phyloP scores from a whole-genome alignment of 495 filamentous ascomycete species.

The Amphirosellinia nigrospora region DNA sequence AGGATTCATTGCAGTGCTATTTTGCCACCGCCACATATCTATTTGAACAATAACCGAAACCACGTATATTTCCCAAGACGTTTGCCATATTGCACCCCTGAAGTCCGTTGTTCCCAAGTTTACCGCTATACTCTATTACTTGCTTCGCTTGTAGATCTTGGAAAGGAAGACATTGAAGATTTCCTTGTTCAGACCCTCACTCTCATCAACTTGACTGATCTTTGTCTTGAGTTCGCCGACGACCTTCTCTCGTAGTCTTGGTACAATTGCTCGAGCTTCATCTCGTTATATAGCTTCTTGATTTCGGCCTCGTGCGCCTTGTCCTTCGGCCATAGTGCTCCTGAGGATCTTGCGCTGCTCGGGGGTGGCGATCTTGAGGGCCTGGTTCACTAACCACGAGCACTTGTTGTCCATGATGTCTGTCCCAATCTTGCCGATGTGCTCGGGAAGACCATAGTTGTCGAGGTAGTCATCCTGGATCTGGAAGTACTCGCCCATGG shows the following conservation, averaged over 20 bases:
- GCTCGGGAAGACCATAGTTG: slow-evolving; percentile 87
- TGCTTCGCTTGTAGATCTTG: slow-evolving; percentile 98
- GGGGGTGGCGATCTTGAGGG: slow-evolving; percentile 73
- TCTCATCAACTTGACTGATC: slow-evolving; percentile 83
- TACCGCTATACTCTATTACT: slow-evolving; percentile 55
- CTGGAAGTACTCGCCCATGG: slow-evolving; percentile 99
- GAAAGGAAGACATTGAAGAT: slow-evolving; percentile 88
- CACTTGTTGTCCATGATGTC: slow-evolving; percentile 99
- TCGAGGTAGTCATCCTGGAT: slow-evolving; percentile 99
- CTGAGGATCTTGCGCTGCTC: slow-evolving; percentile 82
- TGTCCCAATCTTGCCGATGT: slow-evolving; percentile 97
- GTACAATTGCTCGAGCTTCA: slow-evolving; percentile 82
- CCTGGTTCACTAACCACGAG: slow-evolving; percentile 96
- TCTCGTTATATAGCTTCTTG: slow-evolving; percentile 85
- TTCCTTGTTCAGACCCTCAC: slow-evolving; percentile 81
- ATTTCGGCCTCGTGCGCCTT: slow-evolving; percentile 76
- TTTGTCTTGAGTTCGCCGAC: slow-evolving; percentile 74
- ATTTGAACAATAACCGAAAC: neutral
- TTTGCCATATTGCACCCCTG: neutral
- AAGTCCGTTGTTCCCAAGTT: neutral
- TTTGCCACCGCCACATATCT: neutral
- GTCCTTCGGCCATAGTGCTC: slow-evolving; percentile 93
- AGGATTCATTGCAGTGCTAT: neutral
- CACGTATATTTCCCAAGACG: neutral
- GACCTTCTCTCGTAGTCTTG: slow-evolving; percentile 83